Evolutionary conservation across 2,329 filamentous ascomycete genomes (phyloP).

Genomic region (Knufia petricola): DNA sequence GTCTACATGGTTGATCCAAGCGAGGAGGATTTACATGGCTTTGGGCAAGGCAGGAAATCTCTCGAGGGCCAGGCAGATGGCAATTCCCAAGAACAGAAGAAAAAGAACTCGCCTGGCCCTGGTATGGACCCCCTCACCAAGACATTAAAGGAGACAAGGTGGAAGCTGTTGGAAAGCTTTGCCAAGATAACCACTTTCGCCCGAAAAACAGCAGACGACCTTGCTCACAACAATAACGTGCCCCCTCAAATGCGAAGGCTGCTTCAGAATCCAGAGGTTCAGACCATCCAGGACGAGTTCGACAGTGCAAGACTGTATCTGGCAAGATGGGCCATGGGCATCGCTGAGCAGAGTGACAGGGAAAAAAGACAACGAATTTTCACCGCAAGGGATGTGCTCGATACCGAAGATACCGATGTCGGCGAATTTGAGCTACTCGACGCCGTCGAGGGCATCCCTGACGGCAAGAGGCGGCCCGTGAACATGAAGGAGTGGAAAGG

Average conservation of each 20-base stretch:
- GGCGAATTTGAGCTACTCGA: conserved; percentile 94
- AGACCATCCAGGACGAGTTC: conserved; percentile 92
- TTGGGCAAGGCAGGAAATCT: conserved; percentile 51
- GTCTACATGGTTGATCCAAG: conserved; percentile 85
- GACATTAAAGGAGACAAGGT: conserved; percentile 85
- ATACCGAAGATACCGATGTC: conserved; percentile 87
- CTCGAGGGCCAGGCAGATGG: conserved; percentile 36
- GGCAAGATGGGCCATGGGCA: conserved; percentile 96
- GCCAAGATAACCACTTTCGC: conserved; percentile 97
- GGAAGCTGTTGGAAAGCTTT: conserved; percentile 94
- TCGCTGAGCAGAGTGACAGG: conserved; percentile 89
- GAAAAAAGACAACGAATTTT: conserved; percentile 81
- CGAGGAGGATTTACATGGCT: conserved; percentile 72
- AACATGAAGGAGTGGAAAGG: conserved; percentile 79
- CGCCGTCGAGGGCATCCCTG: conserved; percentile 63
- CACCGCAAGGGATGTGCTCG: conserved; percentile 84
- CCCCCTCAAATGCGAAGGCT: conserved; percentile 79
- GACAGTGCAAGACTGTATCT: conserved; percentile 92
- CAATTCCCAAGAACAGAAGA: conserved; percentile 27
- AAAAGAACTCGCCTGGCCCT: conserved; percentile 46
- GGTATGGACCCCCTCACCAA: conserved; percentile 86
- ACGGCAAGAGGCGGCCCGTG: conserved; percentile 61
- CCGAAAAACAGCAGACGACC: conserved; percentile 77
- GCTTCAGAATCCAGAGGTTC: conserved; percentile 84
- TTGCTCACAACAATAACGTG: conserved; percentile 81